A percentile compares a stretch with the other conserved stretches of the same genome.
Evolutionary conservation across 2,329 filamentous ascomycete genomes (phyloP).

Genomic region (Epichloe typhina): DNA sequence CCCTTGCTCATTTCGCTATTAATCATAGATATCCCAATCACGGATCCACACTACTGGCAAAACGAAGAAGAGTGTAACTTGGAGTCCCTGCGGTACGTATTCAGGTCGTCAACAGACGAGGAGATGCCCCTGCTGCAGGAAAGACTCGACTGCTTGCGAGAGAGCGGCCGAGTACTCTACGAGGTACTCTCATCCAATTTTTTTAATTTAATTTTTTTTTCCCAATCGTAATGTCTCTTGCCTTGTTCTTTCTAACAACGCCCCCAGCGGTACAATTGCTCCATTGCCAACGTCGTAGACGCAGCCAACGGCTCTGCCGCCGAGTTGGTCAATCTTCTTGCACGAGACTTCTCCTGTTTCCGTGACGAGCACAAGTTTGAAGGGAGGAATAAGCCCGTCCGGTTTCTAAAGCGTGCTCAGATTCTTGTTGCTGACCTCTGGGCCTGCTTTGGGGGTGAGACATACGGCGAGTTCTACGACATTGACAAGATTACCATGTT

Average conservation of each 20-base stretch:
- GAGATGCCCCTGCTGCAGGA: conserved; percentile 74
- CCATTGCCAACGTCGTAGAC: conserved; percentile 58
- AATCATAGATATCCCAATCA: conserved; percentile 67
- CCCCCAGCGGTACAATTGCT: conserved; percentile 58
- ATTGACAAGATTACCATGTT: conserved; percentile 98
- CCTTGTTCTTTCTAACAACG: not conserved
- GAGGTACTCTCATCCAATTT: conserved; percentile 35
- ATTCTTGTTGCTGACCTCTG: conserved; percentile 93
- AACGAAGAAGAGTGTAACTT: conserved; percentile 64
- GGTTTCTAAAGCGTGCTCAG: conserved; percentile 86
- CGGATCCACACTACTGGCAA: conserved; percentile 75
- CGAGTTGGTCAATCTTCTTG: conserved; percentile 72
- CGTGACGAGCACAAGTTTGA: conserved; percentile 68
- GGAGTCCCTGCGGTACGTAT: conserved; percentile 60
- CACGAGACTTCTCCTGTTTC: conserved; percentile 73
- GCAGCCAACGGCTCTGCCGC: conserved; percentile 70
- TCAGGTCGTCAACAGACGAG: conserved; percentile 76
- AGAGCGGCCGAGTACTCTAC: conserved; percentile 69
- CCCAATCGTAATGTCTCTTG: no score
- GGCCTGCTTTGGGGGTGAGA: conserved; percentile 80
- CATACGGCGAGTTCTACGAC: conserved; percentile 71
- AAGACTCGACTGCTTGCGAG: conserved; percentile 64
- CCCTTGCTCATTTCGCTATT: not conserved
- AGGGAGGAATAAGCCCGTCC: conserved; percentile 53
- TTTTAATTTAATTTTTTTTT: not conserved